Percentiles rank a stretch among this genome's conserved stretches.
These are phyloP conservation scores for Picea sitchensis DNA, from an alignment of 75 land plant genomes.

Conservation along the genomic window DNA sequence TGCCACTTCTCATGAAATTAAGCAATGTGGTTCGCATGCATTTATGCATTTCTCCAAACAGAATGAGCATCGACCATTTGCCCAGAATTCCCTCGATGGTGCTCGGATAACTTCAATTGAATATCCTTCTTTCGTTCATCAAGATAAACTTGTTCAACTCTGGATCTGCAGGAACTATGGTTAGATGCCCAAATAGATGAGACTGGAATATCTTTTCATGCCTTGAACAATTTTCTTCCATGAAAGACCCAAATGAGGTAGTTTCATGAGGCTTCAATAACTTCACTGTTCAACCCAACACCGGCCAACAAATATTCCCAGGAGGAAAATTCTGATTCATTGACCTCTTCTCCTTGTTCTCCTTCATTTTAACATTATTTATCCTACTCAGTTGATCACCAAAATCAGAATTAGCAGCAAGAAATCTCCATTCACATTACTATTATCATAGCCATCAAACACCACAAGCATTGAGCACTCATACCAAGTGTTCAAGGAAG, in stretches of 20 bases:
- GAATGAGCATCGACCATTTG: constrained; percentile 74
- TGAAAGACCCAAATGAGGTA: constrained; percentile 53
- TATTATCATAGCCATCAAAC: too few species aligned
- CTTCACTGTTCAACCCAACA: constrained; percentile 64
- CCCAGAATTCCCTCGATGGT: constrained; percentile 75
- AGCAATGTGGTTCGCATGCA: constrained; percentile 62
- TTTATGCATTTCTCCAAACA: constrained; percentile 70
- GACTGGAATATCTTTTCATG: constrained; percentile 75
- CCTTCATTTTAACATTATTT: too few species aligned
- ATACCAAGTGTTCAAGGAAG: too few species aligned
- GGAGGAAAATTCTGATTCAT: constrained; percentile 49
- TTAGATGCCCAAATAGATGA: constrained; percentile 64
- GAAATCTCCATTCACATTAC: too few species aligned
- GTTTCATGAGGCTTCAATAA: constrained; percentile 63
- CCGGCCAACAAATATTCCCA: constrained; percentile 65
- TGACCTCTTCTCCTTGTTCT: too few species aligned
- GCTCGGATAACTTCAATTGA: constrained; percentile 75
- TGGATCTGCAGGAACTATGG: constrained; percentile 75
- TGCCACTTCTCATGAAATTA: constrained; percentile 52
- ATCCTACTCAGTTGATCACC: too few species aligned
- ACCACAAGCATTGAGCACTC: too few species aligned
- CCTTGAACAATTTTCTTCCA: constrained; percentile 64
- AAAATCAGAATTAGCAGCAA: too few species aligned
- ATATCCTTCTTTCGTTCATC: constrained; percentile 65
- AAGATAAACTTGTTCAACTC: constrained; percentile 65